phyloP scores from a whole-genome alignment of 495 filamentous ascomycete genomes.

The Amorphotheca resinae region DNA sequence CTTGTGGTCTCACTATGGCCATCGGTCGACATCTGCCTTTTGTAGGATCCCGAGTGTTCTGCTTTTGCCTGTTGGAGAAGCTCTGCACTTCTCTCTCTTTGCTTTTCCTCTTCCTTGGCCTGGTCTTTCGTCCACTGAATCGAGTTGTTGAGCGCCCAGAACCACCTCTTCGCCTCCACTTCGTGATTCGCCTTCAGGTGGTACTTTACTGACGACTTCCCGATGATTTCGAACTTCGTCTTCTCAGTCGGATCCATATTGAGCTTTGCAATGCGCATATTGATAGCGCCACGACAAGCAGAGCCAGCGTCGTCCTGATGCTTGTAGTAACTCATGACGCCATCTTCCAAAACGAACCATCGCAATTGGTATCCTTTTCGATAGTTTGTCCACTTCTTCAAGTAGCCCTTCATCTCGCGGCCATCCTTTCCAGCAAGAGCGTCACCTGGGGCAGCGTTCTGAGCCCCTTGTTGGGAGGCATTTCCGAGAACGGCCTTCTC shows the following conservation, averaged over 20 bases:
- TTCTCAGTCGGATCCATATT: slow-evolving; percentile 96
- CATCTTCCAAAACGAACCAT: slow-evolving; percentile 97
- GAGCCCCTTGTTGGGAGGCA: slow-evolving; percentile 41
- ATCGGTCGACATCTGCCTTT: slow-evolving; percentile 25
- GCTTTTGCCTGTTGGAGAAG: slow-evolving; percentile 63
- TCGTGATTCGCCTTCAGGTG: slow-evolving; percentile 94
- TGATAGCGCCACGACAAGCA: slow-evolving; percentile 93
- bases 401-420: slow-evolving; percentile 93
- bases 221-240: slow-evolving; percentile 90
- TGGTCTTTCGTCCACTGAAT: slow-evolving; percentile 98
- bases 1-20: slow-evolving; percentile 40
- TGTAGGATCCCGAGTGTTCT: slow-evolving; percentile 38
- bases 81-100: slow-evolving; percentile 60
- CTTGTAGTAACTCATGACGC: slow-evolving; percentile 97
- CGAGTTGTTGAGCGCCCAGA: slow-evolving; percentile 96
- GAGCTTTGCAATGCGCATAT: slow-evolving; percentile 90
- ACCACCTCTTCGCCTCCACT: slow-evolving; percentile 88
- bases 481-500: slow-evolving; percentile 89
- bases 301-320: slow-evolving; percentile 92
- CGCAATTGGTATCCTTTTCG: slow-evolving; percentile 89
- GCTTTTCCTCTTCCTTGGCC: slow-evolving; percentile 73
- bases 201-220: slow-evolving; percentile 98
- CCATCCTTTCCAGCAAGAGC: slow-evolving; percentile 68
- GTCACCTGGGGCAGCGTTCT: slow-evolving; percentile 45
- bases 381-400: slow-evolving; percentile 99